A percentile compares a stretch with the other conserved stretches of the same genome.
phyloP scores from a whole-genome alignment of 2,329 filamentous ascomycete species.

The Aspergillus eucalypticola region DNA sequence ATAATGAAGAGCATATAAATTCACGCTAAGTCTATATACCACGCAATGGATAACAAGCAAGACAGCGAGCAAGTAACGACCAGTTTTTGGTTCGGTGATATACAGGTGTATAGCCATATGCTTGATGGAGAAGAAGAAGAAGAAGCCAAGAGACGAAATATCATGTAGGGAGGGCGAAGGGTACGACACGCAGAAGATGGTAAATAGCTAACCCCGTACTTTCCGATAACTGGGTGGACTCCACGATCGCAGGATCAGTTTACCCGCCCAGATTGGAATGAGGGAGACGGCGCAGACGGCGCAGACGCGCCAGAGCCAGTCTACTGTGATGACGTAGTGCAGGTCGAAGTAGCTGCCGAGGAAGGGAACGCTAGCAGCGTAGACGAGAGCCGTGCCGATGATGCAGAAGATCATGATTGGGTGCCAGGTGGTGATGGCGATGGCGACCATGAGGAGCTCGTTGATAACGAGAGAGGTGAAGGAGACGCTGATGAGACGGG shows the following conservation, averaged over 20 bases:
- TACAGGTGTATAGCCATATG: background rate
- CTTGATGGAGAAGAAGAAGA: background rate
- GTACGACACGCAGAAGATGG: too few relatives aligned
- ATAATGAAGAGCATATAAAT: background rate
- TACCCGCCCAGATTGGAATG: slow-evolving; percentile 82
- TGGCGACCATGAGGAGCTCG: slow-evolving; percentile 94
- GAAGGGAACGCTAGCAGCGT: slow-evolving; percentile 80
- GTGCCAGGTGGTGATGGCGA: slow-evolving; percentile 97
- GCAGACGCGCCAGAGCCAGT: slow-evolving; percentile 83
- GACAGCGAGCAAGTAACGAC: background rate
- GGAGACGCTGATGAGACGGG: slow-evolving; percentile 81
- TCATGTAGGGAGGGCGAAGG: background rate
- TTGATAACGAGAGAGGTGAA: slow-evolving; percentile 93
- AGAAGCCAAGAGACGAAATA: background rate
- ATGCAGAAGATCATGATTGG: slow-evolving; percentile 84
- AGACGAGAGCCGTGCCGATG: slow-evolving; percentile 78
- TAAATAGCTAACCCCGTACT: slow-evolving; percentile 55
- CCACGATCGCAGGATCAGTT: slow-evolving; percentile 79
- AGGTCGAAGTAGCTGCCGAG: slow-evolving; percentile 89
- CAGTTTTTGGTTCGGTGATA: background rate
- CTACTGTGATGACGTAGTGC: slow-evolving; percentile 71
- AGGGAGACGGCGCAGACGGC: slow-evolving; percentile 79
- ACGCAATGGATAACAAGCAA: background rate
- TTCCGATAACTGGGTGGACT: slow-evolving; percentile 94
- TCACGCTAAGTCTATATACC: slow-evolving; percentile 3